Conservation (phyloP, 441 rosid genomes). For the Euphorbia schlechtendalii region DNA sequence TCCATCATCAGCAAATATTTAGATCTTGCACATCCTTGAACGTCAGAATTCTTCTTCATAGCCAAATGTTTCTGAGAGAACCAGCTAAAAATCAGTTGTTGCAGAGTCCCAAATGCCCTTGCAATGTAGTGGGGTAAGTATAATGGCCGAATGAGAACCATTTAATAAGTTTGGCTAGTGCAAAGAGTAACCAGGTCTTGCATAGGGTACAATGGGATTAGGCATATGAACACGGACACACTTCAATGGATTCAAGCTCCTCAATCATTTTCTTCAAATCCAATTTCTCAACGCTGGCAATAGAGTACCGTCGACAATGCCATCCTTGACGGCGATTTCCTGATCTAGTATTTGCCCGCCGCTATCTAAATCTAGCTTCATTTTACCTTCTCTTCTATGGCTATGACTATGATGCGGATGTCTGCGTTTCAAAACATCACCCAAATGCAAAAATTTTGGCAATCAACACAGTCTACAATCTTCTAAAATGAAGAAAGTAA, state of each 20-base stretch:
- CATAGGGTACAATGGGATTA: slow-evolving; percentile 93
- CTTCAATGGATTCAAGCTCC: slow-evolving; percentile 58
- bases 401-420: too few species aligned
- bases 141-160: slow-evolving; percentile 73
- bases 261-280: slow-evolving; percentile 70
- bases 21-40: slow-evolving; percentile 90
- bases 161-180: slow-evolving; percentile 84
- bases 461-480: too few species aligned
- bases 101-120: slow-evolving; percentile 86
- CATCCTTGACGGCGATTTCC: slow-evolving; percentile 77
- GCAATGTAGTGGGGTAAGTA: slow-evolving; percentile 91
- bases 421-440: too few species aligned
- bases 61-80: slow-evolving; percentile 63
- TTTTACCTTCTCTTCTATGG: not conserved
- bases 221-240: slow-evolving; percentile 79
- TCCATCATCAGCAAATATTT: too few species aligned
- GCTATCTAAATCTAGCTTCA: not conserved
- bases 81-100: slow-evolving; percentile 75
- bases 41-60: slow-evolving; percentile 71
- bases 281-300: slow-evolving; percentile 43
- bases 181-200: slow-evolving; percentile 88
- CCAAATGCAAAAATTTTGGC: too few species aligned
- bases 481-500: too few species aligned
- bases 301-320: slow-evolving; percentile 52
- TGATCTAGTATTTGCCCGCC: slow-evolving; percentile 74